Conservation (phyloP, 371 early-diverging fungal genomes). For the Chytridiales sp. region DNA sequence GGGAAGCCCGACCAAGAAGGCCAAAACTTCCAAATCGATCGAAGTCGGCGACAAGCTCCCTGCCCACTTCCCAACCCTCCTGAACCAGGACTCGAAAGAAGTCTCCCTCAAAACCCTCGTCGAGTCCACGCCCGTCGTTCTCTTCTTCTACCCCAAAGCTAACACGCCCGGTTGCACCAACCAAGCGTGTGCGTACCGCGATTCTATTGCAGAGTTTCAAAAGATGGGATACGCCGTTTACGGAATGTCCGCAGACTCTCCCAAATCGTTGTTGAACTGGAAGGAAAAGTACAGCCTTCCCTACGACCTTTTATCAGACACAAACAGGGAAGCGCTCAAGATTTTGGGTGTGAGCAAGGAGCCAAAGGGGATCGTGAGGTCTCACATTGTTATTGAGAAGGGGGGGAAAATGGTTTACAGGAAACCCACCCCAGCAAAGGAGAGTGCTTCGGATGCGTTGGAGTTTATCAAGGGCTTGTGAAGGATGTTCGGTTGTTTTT, state of each 20-base stretch:
- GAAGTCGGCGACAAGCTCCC: slow-evolving; percentile 18
- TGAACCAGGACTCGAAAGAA: slow-evolving; percentile 17
- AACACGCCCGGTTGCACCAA: slow-evolving; percentile 46
- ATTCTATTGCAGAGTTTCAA: slow-evolving; percentile 22
- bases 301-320: slow-evolving; percentile 22
- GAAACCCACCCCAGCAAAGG: slow-evolving; percentile 13
- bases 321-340: not conserved
- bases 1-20: not conserved
- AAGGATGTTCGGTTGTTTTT: too few relatives aligned
- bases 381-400: slow-evolving; percentile 17
- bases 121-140: slow-evolving; percentile 26
- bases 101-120: slow-evolving; percentile 18
- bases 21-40: not conserved
- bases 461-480: slow-evolving; percentile 13
- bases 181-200: slow-evolving; percentile 41
- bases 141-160: slow-evolving; percentile 48
- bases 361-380: slow-evolving; percentile 2
- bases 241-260: slow-evolving; percentile 35
- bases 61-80: slow-evolving; percentile 1
- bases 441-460: slow-evolving; percentile 11
- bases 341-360: slow-evolving; percentile 14
- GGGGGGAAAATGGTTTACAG: slow-evolving; percentile 14
- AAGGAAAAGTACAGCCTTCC: slow-evolving; percentile 12
- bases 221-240: slow-evolving; percentile 31
- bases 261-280: slow-evolving; percentile 16